Base-by-base conservation (phyloP, 345 rosid species). In the Gossypium anomalum region DNA sequence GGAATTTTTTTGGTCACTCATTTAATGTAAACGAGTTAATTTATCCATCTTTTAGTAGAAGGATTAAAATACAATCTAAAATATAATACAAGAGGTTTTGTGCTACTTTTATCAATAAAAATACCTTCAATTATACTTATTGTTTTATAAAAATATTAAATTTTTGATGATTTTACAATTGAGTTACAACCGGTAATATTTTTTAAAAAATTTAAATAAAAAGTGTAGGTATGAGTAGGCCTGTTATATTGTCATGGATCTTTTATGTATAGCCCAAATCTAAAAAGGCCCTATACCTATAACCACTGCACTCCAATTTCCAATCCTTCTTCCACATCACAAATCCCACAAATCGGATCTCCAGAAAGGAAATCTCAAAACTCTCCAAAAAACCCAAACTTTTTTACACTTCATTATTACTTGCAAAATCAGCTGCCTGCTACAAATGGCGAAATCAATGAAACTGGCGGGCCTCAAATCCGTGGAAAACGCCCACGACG, bases 381-480 rank as follows among this genome's bases (percentile, higher is more conserved):
- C 57, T 16, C 55, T 19, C 57, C 57, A 52, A 17, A 52, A 52
- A 52, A 52, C 13, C 16, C 51, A 0, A 3, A 47, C 14, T 47
- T 47, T 47, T 5, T 12, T 0, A 59, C 16, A 22, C 38, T 23
- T 7, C 17, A 23, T 0, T 23, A 4, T 23, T 25, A 27, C 65
- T 61, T 27, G 44, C 41, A 61, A 29, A 27, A 14, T 61, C 19
- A 61, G 29, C 43, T 14, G 29, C 19, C 65, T 34, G 38, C 38
- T 15, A 61, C 43, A 69, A 51, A 72, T 53, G n/a, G 44, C 52
- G 59, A 15, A 64, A 72, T 61, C 76, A 56, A 95, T 95, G 99
- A 95, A 93, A 77, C 91, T 95, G 48, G 97, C 94, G 22, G 93
- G 91, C 19, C 84, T 95, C 20, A 93, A 93, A 79, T 88, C 97